These are phyloP conservation scores for Dioszegia hungarica DNA, from an alignment of 768 basidiomycete species.

Conservation along the genomic window DNA sequence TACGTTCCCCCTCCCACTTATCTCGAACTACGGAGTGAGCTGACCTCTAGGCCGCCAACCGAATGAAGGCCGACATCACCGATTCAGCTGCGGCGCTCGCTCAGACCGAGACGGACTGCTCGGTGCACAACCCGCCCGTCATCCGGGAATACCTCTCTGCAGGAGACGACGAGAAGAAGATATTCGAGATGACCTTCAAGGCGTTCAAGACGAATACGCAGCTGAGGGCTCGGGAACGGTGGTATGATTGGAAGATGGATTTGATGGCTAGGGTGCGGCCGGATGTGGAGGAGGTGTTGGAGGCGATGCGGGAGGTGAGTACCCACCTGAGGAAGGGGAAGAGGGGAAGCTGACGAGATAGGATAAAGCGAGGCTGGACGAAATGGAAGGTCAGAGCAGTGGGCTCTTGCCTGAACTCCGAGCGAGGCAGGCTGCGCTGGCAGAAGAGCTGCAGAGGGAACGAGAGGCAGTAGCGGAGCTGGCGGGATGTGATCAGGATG, in stretches of 20 bases:
- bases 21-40: background rate
- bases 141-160: constrained; percentile 48
- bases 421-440: constrained; percentile 32
- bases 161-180: constrained; percentile 45
- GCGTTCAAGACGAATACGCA: constrained; percentile 46
- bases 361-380: constrained; percentile 20
- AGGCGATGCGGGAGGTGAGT: constrained; percentile 51
- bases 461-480: constrained; percentile 40
- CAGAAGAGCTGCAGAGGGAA: constrained; percentile 43
- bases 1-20: constrained; percentile 9
- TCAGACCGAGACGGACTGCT: constrained; percentile 16
- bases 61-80: constrained; percentile 42
- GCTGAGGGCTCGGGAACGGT: constrained; percentile 39
- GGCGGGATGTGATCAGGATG: constrained; percentile 43
- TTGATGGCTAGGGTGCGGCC: constrained; percentile 50
- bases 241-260: constrained; percentile 48
- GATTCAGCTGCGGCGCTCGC: constrained; percentile 12
- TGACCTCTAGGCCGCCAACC: constrained; percentile 36
- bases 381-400: constrained; percentile 16
- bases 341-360: background rate
- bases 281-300: constrained; percentile 60
- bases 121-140: constrained; percentile 40
- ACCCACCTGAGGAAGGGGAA: background rate
- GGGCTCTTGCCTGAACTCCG: constrained; percentile 35
- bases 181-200: constrained; percentile 46